These are phyloP conservation scores for Talaromyces sp. DNA, from an alignment of 2,329 filamentous ascomycete species.

Conservation along the genomic window DNA sequence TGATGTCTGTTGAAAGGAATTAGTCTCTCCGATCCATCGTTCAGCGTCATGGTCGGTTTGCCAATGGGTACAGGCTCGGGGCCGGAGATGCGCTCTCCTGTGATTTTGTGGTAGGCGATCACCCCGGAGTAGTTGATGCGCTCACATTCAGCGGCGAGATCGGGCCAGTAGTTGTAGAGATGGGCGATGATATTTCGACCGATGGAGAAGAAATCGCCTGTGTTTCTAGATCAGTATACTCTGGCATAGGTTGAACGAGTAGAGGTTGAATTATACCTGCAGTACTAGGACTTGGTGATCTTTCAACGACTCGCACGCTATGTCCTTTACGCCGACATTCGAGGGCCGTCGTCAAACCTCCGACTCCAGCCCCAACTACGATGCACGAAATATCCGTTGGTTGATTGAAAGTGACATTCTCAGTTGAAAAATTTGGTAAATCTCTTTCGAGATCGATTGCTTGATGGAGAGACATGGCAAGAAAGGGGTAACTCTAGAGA, in stretches of 20 bases:
- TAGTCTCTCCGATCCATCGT: slow-evolving; percentile 11
- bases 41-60: slow-evolving; percentile 8
- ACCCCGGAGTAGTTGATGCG: slow-evolving; percentile 8
- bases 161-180: slow-evolving; percentile 22
- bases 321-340: slow-evolving; percentile 31
- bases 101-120: slow-evolving; percentile 24
- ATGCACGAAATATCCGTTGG: slow-evolving; percentile 23
- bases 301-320: slow-evolving; percentile 27
- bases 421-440: neutral
- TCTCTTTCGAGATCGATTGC: slow-evolving; percentile 10
- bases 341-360: slow-evolving; percentile 26
- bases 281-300: neutral
- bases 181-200: slow-evolving; percentile 20
- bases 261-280: slow-evolving; percentile 3
- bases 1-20: slow-evolving; percentile 18
- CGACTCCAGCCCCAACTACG: slow-evolving; percentile 29
- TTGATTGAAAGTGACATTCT: slow-evolving; percentile 12
- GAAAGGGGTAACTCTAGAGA: neutral
- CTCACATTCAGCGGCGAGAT: slow-evolving; percentile 20
- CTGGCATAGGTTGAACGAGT: neutral
- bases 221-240: neutral
- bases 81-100: slow-evolving; percentile 21
- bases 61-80: slow-evolving; percentile 18
- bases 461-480: slow-evolving; percentile 7
- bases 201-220: slow-evolving; percentile 26